phyloP scores from a whole-genome alignment of 2,329 filamentous ascomycete genomes.

The Neofusicoccum kwambonambiense region DNA sequence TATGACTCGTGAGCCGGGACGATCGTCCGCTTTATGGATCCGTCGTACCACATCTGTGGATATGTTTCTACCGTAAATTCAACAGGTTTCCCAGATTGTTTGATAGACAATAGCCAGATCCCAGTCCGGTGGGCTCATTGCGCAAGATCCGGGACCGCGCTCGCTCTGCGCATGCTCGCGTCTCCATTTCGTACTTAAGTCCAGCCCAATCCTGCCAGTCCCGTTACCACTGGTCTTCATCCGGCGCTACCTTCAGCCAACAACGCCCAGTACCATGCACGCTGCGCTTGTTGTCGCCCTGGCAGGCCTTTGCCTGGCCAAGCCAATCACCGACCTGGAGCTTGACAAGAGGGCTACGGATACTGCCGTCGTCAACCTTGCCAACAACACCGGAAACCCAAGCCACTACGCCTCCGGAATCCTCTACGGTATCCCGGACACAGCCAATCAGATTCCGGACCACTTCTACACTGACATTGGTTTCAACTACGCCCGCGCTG shows the following conservation, averaged over 20 bases:
- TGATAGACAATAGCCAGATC: neutral
- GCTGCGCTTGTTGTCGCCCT: neutral
- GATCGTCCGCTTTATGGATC: neutral
- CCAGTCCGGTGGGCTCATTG: neutral
- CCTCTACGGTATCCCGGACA: constrained; percentile 46
- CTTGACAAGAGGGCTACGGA: constrained; percentile 17
- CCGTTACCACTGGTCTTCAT: neutral
- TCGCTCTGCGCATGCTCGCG: neutral
- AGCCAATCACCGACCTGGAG: neutral
- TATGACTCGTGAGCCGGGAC: too few species aligned
- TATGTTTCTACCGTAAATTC: neutral
- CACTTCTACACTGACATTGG: constrained; percentile 42
- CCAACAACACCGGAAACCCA: constrained; percentile 32
- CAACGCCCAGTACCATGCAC: neutral
- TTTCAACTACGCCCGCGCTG: constrained; percentile 42
- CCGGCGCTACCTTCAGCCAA: neutral
- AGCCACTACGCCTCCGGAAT: constrained; percentile 42
- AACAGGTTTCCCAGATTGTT: neutral
- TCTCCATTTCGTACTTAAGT: neutral
- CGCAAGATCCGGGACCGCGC: neutral
- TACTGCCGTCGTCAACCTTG: constrained; percentile 30
- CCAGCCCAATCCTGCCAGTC: neutral
- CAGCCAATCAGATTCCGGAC: constrained; percentile 38
- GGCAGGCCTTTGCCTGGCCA: neutral
- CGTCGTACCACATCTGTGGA: neutral